phyloP scores from a whole-genome alignment of 1,139 yeast species.

The Schwanniomyces etchellsii region DNA sequence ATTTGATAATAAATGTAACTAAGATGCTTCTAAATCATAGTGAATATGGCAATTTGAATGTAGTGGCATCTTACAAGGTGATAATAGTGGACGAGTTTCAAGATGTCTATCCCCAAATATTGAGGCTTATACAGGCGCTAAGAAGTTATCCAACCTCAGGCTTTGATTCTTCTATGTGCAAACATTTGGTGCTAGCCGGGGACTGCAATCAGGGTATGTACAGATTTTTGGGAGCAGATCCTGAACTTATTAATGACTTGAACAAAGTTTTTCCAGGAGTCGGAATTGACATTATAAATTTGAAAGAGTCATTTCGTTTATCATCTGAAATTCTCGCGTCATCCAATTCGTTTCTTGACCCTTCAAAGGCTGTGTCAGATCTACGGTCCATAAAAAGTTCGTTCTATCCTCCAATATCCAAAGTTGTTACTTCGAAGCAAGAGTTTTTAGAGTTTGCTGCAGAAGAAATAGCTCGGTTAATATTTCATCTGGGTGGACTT shows the following conservation, averaged over 20 bases:
- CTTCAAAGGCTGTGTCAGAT: slow-evolving; percentile 2
- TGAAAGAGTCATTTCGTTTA: slow-evolving; percentile 52
- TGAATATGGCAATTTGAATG: slow-evolving; percentile 8
- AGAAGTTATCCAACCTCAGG: slow-evolving; percentile 22
- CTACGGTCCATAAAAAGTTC: slow-evolving; percentile 16
- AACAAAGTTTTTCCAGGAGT: slow-evolving; percentile 20
- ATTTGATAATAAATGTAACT: slow-evolving; percentile 27
- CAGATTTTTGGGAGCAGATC: slow-evolving; percentile 54
- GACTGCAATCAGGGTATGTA: slow-evolving; percentile 72
- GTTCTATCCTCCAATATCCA: slow-evolving; percentile 27
- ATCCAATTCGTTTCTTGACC: slow-evolving; percentile 7
- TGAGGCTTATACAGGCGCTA: slow-evolving; percentile 38
- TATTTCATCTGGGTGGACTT: slow-evolving; percentile 39
- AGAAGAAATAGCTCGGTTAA: slow-evolving; percentile 39
- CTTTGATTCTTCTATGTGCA: slow-evolving; percentile 13
- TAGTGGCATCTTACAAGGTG: slow-evolving; percentile 21
- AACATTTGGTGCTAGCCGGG: slow-evolving; percentile 65
- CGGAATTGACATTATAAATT: slow-evolving; percentile 19
- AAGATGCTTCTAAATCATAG: slow-evolving; percentile 13
- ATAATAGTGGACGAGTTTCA: slow-evolving; percentile 73
- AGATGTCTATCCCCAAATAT: slow-evolving; percentile 54
- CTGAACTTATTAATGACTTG: slow-evolving; percentile 21
- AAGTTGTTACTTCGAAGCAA: slow-evolving; percentile 14
- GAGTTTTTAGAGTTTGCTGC: slow-evolving; percentile 41
- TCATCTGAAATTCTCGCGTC: slow-evolving; percentile 47